Percentiles rank a stretch among this genome's conserved stretches.
Conservation (phyloP, 139 green algal genomes). For the Asterochloris sp. region DNA sequence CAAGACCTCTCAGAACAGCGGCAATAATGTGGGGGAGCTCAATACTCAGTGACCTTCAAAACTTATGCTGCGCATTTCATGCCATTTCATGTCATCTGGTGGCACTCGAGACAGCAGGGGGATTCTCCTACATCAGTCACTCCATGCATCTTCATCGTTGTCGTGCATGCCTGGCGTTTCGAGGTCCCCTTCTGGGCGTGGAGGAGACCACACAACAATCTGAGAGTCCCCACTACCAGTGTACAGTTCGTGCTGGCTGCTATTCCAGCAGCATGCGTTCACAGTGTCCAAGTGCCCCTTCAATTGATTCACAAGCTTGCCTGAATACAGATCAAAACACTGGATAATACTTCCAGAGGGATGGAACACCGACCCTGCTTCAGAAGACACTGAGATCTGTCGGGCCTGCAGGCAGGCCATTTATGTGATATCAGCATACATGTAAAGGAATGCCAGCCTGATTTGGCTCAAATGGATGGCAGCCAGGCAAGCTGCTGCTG, state of each 20-base stretch:
- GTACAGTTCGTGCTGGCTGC: slow-evolving; percentile 64
- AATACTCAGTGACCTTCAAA: too few relatives aligned
- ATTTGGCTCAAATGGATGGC: neutral
- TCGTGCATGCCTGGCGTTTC: neutral
- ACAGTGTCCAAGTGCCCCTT: slow-evolving; percentile 54
- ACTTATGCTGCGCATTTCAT: neutral
- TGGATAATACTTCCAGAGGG: slow-evolving; percentile 61
- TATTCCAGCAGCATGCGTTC: slow-evolving; percentile 43
- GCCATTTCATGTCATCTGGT: neutral
- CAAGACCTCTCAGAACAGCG: too few relatives aligned
- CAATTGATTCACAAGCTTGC: slow-evolving; percentile 35
- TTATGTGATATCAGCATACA: neutral
- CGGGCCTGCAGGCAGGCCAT: slow-evolving; percentile 19
- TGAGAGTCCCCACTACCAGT: slow-evolving; percentile 57
- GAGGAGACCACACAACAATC: slow-evolving; percentile 65
- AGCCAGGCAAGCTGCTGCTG: too few relatives aligned
- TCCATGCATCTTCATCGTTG: slow-evolving; percentile 50
- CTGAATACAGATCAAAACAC: slow-evolving; percentile 55
- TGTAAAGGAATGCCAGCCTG: neutral
- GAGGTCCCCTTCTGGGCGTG: slow-evolving; percentile 1
- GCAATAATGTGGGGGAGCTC: too few relatives aligned
- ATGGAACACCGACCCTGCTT: slow-evolving; percentile 64
- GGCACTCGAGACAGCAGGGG: neutral
- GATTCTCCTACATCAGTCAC: slow-evolving; percentile 28
- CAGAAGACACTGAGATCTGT: slow-evolving; percentile 61